Evolutionary conservation across 129 eudicot species (phyloP), one percentile per base, ranked within the genome.

Genomic region (Mikania micrantha): DNA sequence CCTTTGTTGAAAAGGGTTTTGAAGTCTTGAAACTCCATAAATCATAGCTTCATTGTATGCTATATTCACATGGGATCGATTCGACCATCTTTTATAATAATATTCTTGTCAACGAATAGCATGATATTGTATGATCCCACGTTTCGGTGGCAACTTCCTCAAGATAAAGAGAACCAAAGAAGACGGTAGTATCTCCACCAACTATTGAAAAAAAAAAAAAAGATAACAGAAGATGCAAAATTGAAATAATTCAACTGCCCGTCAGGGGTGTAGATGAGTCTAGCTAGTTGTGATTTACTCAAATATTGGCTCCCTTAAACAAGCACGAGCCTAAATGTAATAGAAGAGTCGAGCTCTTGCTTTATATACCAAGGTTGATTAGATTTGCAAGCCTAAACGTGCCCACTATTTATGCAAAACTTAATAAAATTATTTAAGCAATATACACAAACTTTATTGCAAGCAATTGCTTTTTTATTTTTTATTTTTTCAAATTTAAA

Each of bases 91-190:
- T 24, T 8, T 47, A 2, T 7, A 12, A 36, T 8, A 36, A 38
- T 29, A 52, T 38, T 73, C 47, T 40, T 56, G 38, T 83, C 71
- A 92, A 67, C 84, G 88, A 66, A 91, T 88, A 29, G 95, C 85
- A 19, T 84, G 92, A 74, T 93, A 93, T 50, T 84, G 90, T 64
- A 95, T 80, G 86, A 79, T 84, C 48, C 86, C 95, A 15, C 95
- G 90, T 70, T 82, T 93, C 5, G 96, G 96, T 56, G 98, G 98
- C 78, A 93, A 60, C 79, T 93, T 93, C 81, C 96, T 79, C 86
- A 93, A 66, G 64, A 93, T 82, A 76, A 88, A 88, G 40, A 93
- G 88, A 52, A 86, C 95, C 34, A 86, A 85, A 15, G 86, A 13
- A 17, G 96, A 88, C 5, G 98, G 98, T 47, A 93, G 61, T 50